Conservation (phyloP, 257 asterid species). For the Solanum lycopersicoides region DNA sequence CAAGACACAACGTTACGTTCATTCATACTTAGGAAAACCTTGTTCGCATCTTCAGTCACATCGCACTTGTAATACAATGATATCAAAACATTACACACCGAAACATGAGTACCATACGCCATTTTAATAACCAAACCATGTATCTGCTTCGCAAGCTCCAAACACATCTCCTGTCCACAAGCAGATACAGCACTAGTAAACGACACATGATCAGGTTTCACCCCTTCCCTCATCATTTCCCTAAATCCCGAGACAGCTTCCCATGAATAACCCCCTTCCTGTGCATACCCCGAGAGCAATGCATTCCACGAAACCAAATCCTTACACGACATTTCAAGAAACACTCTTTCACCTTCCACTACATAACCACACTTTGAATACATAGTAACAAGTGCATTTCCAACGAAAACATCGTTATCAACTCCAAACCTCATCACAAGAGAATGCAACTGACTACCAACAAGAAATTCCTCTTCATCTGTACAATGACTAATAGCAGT, state of each 20-base stretch:
- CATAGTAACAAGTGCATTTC: slow-evolving; percentile 70
- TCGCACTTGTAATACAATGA: slow-evolving; percentile 68
- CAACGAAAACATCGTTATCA: slow-evolving; percentile 43
- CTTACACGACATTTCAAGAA: slow-evolving; percentile 37
- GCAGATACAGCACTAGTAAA: slow-evolving; percentile 70
- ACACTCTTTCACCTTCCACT: slow-evolving; percentile 48
- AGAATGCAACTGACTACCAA: slow-evolving; percentile 62
- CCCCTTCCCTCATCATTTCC: slow-evolving; percentile 47
- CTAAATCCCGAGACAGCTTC: slow-evolving; percentile 38
- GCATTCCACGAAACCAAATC: slow-evolving; percentile 96
- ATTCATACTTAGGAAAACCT: slow-evolving; percentile 35
- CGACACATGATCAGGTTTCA: slow-evolving; percentile 64
- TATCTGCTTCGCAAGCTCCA: slow-evolving; percentile 61
- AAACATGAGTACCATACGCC: slow-evolving; percentile 46
- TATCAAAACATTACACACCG: slow-evolving; percentile 76
- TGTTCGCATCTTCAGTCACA: slow-evolving; percentile 28
- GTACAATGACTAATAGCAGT: slow-evolving; percentile 58
- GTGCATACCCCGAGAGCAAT: slow-evolving; percentile 73
- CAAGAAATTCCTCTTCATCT: slow-evolving; percentile 30
- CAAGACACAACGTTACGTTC: slow-evolving; percentile 74
- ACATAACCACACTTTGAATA: slow-evolving; percentile 58
- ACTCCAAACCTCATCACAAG: slow-evolving; percentile 44
- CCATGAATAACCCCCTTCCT: slow-evolving; percentile 55
- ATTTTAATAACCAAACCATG: slow-evolving; percentile 48
- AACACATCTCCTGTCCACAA: slow-evolving; percentile 60